Base-by-base conservation (phyloP, 345 rosid species). In the Aquilaria sinensis region DNA sequence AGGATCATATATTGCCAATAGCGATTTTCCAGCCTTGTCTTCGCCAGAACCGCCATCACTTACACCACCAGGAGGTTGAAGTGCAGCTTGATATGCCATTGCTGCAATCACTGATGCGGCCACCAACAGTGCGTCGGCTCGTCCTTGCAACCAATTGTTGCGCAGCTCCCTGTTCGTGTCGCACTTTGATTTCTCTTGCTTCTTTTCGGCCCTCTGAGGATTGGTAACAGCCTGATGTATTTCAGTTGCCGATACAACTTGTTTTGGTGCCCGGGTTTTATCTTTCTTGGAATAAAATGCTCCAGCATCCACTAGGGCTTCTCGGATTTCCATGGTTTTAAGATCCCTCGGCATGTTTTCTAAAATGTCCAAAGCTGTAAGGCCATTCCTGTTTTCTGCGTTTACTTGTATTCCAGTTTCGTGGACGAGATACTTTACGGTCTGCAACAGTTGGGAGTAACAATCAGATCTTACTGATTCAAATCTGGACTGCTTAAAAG, bases 101-200 rank as follows among this genome's bases (percentile, higher is more conserved):
- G 70, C 63, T 12, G 80, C 72, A 3, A 71, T 71, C 34, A 79
- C 65, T 6, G 79, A 71, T 33, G 81, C 72, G 23, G 64, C 84
- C 57, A 69, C 74, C 69, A 74, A 76, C 12, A 76, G 58, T 45
- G 80, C 67, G 31, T 70, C 69, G 43, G 70, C 57, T 13, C 62
- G 68, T 47, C 71, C 62, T 10, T 67, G 60, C 15, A 71, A 50
- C 70, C 68, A 61, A 56, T 55, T 47, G 6, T 31, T 64, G 32
- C 56, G 61, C 45, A 46, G 31, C 29, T 56, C 46, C 15, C 15
- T 47, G 14, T 12, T 68, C 58, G 31, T 16, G 9, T 13, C 33
- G 6, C 50, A 31, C 43, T 3, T 7, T 69, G 53, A 57, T 16
- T 16, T 16, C 23, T 16, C 23, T 16, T 16, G 23, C n/a, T 15